phyloP scores from a whole-genome alignment of 306 rosid species.

The Nissolia schottii region DNA sequence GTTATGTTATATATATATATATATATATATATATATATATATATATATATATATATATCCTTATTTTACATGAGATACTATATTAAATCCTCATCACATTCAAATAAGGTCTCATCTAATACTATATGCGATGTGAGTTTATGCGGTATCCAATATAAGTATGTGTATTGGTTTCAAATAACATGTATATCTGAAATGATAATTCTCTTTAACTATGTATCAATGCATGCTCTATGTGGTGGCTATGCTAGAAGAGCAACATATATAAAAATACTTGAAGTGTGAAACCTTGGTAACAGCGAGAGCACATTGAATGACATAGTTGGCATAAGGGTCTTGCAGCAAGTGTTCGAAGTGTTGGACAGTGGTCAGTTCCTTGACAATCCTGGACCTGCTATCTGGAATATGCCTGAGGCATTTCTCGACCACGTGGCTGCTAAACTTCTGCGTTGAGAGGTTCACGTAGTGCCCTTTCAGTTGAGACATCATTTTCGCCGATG shows the following conservation, averaged over 20 bases:
- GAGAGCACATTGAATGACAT: slow-evolving; percentile 66
- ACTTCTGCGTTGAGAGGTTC: slow-evolving; percentile 52
- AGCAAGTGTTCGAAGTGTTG: slow-evolving; percentile 50
- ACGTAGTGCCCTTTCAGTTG: slow-evolving; percentile 57
- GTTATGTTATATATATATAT: too few relatives aligned
- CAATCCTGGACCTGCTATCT: slow-evolving; percentile 45
- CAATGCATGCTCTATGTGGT: background rate
- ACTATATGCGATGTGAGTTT: too few relatives aligned
- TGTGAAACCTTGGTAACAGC: slow-evolving; percentile 48
- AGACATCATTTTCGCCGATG: slow-evolving; percentile 29
- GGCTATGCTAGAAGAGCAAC: background rate
- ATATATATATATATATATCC: too few relatives aligned
- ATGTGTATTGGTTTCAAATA: too few relatives aligned
- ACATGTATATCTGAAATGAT: too few relatives aligned
- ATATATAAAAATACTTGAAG: background rate
- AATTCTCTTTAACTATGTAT: too few relatives aligned
- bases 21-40: too few relatives aligned
- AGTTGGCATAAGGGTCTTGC: slow-evolving; percentile 76
- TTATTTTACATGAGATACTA: too few relatives aligned
- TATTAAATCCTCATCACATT: too few relatives aligned
- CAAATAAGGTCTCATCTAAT: too few relatives aligned
- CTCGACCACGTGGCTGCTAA: slow-evolving; percentile 75
- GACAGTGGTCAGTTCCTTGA: slow-evolving; percentile 45
- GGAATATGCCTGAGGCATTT: slow-evolving; percentile 48
- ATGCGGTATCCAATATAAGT: too few relatives aligned